Evolutionary conservation across 2,329 filamentous ascomycete genomes (phyloP), one percentile per base, ranked within the genome.

Genomic region (Aspergillus sp.): DNA sequence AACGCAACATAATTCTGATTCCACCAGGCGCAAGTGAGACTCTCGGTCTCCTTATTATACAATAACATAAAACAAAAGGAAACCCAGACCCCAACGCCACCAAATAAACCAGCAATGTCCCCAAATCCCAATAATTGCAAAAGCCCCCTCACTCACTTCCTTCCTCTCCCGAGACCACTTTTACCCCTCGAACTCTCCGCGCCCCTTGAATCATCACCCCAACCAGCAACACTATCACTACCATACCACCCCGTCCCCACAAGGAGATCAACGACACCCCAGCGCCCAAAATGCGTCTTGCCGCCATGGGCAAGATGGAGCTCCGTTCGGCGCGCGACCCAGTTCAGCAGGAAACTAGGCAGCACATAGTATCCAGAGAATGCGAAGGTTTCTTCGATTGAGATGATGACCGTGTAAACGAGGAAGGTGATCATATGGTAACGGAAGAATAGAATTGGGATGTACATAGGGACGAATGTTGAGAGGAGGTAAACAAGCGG

Each of bases 381-480:
- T 1, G 83, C 79, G 61, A 86, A 84, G 0, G 83, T 79, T 59
- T 86, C 84, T 63, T 87, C 83, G 1, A 87, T 68, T n/a, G 82
- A 85, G 56, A 83, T 75, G 20, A 84, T 58, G 0, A 77, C 73
- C 17, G 85, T 70, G 56, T 86, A 81, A 27, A 85, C 61, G 41
- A 85, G 74, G 72, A 82, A 87, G 3, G 83, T 85, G 57, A 86
- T 73, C 51, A 86, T 79, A 68, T 87, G 85, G 73, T 85, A 84
- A 56, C 84, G 82, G 67, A 85, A 80, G 17, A 83, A 60, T 37
- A 82, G 73, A 1, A 83, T 83, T 2, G 85, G 82, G 2, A 82
- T 63, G 64, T 84, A 85, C 5, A 82, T 77, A 2, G 85, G 85
- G 24, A 86, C 54, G 70, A 84, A 86, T 37, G 76, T 78, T 57